These are phyloP conservation scores for Naegleria fowleri DNA, from an alignment of 208 protist genomes.

Conservation along the genomic window DNA sequence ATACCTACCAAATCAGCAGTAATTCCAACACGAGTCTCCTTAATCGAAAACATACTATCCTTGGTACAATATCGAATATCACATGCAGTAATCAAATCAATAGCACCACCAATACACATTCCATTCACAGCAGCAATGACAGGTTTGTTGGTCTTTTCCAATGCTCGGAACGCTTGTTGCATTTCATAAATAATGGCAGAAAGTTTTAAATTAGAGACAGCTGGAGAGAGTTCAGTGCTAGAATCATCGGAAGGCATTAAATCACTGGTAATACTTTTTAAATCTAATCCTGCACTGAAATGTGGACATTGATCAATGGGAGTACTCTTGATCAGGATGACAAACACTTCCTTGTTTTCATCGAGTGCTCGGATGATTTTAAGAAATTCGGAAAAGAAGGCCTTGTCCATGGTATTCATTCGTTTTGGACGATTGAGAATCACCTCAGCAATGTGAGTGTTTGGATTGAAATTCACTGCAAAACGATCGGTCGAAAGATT, in stretches of 20 bases:
- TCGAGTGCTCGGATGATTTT: neutral
- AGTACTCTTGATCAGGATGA: neutral
- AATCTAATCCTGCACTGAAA: slow-evolving; percentile 8
- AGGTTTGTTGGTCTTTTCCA: slow-evolving; percentile 41
- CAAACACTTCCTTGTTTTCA: neutral
- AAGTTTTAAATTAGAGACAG: neutral
- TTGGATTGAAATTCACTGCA: neutral
- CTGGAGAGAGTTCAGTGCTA: neutral
- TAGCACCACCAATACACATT: slow-evolving; percentile 62
- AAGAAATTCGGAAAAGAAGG: slow-evolving; percentile 1
- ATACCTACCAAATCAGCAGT: slow-evolving; percentile 54
- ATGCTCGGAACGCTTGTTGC: slow-evolving; percentile 39
- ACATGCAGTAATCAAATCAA: slow-evolving; percentile 59
- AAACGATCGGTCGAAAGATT: neutral
- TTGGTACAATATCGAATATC: slow-evolving; percentile 58
- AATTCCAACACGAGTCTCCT: slow-evolving; percentile 61
- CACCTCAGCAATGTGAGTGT: neutral
- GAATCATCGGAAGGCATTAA: neutral
- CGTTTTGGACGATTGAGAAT: neutral
- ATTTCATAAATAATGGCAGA: slow-evolving; percentile 11
- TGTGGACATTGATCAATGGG: neutral
- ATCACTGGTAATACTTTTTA: neutral
- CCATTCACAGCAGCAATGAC: slow-evolving; percentile 44
- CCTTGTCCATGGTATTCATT: neutral
- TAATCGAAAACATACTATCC: slow-evolving; percentile 55